Percentiles rank a stretch among this genome's conserved stretches.
Evolutionary conservation across 768 basidiomycete genomes (phyloP).

Genomic region (Sporobolomyces roseus): DNA sequence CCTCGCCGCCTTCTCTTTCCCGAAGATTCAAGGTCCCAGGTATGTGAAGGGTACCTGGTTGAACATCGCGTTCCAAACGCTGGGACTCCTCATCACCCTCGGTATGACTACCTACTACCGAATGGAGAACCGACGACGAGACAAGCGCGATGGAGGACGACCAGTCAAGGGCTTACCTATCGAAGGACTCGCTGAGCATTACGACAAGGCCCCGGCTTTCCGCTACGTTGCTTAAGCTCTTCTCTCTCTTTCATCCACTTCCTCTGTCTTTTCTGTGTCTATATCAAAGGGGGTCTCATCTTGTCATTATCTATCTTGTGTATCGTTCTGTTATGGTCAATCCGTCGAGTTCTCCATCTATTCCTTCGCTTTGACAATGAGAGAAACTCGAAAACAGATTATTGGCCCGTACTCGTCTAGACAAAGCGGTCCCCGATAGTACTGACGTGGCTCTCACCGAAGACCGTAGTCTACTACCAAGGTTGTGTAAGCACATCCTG

Average conservation of each 20-base stretch:
- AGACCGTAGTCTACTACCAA: too few species aligned
- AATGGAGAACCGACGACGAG: slow-evolving; percentile 49
- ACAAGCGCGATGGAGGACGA: slow-evolving; percentile 48
- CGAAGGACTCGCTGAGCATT: not conserved
- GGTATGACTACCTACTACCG: slow-evolving; percentile 49
- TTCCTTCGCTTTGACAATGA: too few species aligned
- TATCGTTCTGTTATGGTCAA: too few species aligned
- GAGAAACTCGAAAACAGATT: too few species aligned
- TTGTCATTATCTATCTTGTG: too few species aligned
- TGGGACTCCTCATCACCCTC: slow-evolving; percentile 47
- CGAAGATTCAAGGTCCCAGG: slow-evolving; percentile 47
- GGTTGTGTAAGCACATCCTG: too few species aligned
- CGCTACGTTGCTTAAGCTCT: slow-evolving; percentile 20
- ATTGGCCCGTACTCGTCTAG: too few species aligned
- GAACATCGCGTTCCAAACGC: slow-evolving; percentile 50
- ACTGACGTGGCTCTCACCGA: too few species aligned
- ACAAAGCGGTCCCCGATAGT: too few species aligned
- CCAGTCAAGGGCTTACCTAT: slow-evolving; percentile 43
- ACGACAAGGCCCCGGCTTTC: slow-evolving; percentile 24
- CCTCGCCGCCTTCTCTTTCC: slow-evolving; percentile 48
- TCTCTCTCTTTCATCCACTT: not conserved
- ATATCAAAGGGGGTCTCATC: not conserved
- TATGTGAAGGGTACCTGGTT: slow-evolving; percentile 48
- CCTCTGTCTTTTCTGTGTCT: not conserved
- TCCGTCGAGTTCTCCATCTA: too few species aligned